A percentile compares a stretch with the other conserved stretches of the same genome.
These are phyloP conservation scores for Beta lomatogona DNA, from an alignment of 179 eudicot genomes.

Conservation along the genomic window DNA sequence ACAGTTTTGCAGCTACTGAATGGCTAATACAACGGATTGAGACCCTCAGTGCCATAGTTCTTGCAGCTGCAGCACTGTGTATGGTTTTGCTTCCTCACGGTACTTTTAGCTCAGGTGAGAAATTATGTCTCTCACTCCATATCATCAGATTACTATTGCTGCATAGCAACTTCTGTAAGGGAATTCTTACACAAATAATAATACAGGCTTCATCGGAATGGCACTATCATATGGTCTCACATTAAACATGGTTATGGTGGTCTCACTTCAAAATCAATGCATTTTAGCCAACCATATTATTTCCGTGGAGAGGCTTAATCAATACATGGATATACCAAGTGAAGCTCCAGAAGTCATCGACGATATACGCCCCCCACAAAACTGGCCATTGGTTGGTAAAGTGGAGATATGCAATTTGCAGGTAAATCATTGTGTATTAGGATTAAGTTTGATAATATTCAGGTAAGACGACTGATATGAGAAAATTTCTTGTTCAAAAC, in stretches of 20 bases:
- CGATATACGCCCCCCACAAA: slow-evolving; percentile 53
- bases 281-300: slow-evolving; percentile 58
- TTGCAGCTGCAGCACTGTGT: slow-evolving; percentile 63
- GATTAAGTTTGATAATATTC: neutral
- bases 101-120: slow-evolving; percentile 66
- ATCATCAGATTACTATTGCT: neutral
- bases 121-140: neutral
- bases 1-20: slow-evolving; percentile 71
- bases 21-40: slow-evolving; percentile 84
- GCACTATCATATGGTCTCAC: slow-evolving; percentile 77
- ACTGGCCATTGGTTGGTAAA: slow-evolving; percentile 71
- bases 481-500: slow-evolving; percentile 6
- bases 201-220: slow-evolving; percentile 75
- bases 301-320: slow-evolving; percentile 79
- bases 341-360: slow-evolving; percentile 76
- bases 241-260: slow-evolving; percentile 53
- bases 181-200: neutral
- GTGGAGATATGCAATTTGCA: slow-evolving; percentile 71
- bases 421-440: slow-evolving; percentile 28
- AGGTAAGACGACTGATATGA: neutral
- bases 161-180: neutral
- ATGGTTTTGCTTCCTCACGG: slow-evolving; percentile 81
- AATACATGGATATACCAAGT: slow-evolving; percentile 75
- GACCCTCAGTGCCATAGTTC: slow-evolving; percentile 56
- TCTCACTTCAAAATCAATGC: slow-evolving; percentile 64